Evolutionary conservation across 179 eudicot species (phyloP).

Genomic region (Camellia oleifera): DNA sequence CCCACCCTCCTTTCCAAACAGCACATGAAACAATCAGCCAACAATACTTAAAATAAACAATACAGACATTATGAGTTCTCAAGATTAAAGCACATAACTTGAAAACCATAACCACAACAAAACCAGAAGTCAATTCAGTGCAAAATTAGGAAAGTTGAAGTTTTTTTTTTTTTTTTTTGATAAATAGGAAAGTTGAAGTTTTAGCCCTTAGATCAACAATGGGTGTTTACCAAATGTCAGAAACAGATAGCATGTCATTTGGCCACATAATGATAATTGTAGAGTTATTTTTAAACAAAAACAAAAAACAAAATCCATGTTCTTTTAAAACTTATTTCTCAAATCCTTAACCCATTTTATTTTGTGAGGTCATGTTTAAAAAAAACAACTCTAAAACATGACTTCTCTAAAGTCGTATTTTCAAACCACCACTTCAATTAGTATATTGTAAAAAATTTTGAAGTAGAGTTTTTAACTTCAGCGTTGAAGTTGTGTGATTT

Average conservation of each 20-base stretch:
- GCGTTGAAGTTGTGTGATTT: too few species aligned
- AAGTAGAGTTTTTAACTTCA: too few species aligned
- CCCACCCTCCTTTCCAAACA: conserved; percentile 54
- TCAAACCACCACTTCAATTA: too few species aligned
- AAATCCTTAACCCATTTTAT: too few species aligned
- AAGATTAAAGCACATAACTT: conserved; percentile 4
- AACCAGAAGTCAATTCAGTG: background rate
- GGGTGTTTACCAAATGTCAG: background rate
- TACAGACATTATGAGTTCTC: background rate
- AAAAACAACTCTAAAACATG: too few species aligned
- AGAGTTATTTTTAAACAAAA: too few species aligned
- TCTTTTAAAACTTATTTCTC: too few species aligned
- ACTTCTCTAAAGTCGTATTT: too few species aligned
- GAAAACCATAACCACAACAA: conserved; percentile 1
- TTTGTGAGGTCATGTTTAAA: too few species aligned
- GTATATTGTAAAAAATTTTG: too few species aligned
- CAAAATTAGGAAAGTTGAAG: background rate
- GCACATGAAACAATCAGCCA: conserved; percentile 11
- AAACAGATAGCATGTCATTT: background rate
- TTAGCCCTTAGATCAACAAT: background rate
- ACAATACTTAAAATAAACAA: background rate
- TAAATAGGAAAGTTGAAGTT: background rate
- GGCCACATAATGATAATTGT: background rate
- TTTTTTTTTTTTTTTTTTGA: too few species aligned
- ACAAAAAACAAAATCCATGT: too few species aligned